Evolutionary conservation across 1,139 yeast genomes (phyloP).

Genomic region (Magnusiomyces paraingens): DNA sequence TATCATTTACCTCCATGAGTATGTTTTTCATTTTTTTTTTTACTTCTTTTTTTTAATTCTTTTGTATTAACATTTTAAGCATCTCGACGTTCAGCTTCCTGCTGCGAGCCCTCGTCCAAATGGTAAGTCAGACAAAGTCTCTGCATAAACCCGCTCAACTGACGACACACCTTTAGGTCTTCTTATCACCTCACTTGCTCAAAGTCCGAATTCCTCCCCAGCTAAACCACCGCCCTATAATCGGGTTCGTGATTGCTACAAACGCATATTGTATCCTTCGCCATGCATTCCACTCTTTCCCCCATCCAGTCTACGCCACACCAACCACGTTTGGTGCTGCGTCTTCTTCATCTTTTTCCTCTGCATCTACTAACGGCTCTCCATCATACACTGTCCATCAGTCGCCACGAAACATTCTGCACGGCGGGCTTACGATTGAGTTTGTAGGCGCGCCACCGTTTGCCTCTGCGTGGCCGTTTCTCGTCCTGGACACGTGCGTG

Average conservation of each 20-base stretch:
- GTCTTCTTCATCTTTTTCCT: conserved; percentile 7
- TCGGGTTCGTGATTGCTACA: conserved; percentile 20
- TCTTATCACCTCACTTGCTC: conserved; percentile 22
- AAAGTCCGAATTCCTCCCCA: conserved; percentile 19
- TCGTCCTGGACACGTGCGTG: conserved; percentile 21
- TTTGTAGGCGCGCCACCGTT: conserved; percentile 29
- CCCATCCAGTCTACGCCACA: conserved; percentile 14
- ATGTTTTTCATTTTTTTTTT: conserved; percentile 8
- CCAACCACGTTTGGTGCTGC: conserved; percentile 13
- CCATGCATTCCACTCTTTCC: conserved; percentile 17
- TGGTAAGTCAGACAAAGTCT: conserved; percentile 11
- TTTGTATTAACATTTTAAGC: conserved; percentile 5
- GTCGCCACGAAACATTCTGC: conserved; percentile 17
- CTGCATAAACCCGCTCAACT: neutral
- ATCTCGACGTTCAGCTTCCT: conserved; percentile 23
- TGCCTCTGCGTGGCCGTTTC: conserved; percentile 20
- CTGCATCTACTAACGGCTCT: conserved; percentile 16
- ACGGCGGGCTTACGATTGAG: conserved; percentile 34
- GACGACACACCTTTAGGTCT: conserved; percentile 15
- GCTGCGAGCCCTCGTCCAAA: conserved; percentile 23
- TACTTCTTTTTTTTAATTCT: neutral
- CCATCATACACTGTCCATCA: neutral
- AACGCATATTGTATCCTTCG: conserved; percentile 19
- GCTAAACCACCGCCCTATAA: conserved; percentile 22
- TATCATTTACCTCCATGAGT: conserved; percentile 27